Percentiles rank a stretch among this genome's conserved stretches.
Evolutionary conservation across 2,329 filamentous ascomycete species (phyloP).

Genomic region (Ophiostoma sp.): DNA sequence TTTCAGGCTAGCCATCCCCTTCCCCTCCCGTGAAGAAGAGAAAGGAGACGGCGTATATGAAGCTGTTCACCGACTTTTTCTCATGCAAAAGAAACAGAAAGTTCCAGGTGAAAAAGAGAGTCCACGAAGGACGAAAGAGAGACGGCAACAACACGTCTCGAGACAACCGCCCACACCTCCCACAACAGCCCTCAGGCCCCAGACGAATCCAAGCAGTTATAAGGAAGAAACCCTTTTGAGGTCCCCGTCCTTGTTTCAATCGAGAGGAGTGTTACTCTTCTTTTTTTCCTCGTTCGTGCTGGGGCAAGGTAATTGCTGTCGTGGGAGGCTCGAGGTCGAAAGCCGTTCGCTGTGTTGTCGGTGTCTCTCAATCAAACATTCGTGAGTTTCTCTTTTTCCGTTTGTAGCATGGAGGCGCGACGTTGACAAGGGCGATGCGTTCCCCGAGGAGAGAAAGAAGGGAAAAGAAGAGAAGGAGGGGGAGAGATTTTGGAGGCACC

Average conservation of each 20-base stretch:
- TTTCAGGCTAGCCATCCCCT: constrained; percentile 29
- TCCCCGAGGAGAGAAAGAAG: constrained; percentile 16
- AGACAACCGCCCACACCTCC: not conserved
- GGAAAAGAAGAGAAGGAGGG: not conserved
- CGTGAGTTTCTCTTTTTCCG: constrained; percentile 28
- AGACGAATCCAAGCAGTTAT: not conserved
- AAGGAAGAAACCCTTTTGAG: constrained; percentile 25
- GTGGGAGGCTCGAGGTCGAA: not conserved
- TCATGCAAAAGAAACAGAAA: constrained; percentile 28
- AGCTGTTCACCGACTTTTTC: constrained; percentile 35
- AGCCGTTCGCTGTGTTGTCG: not conserved
- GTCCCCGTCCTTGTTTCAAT: constrained; percentile 19
- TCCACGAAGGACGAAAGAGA: not conserved
- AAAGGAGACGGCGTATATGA: constrained; percentile 25
- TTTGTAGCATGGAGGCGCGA: constrained; percentile 33
- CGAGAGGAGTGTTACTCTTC: not conserved
- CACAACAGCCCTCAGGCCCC: not conserved
- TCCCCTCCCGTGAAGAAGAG: not conserved
- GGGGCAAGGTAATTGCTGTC: not conserved
- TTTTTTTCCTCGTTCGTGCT: not conserved
- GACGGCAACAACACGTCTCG: not conserved
- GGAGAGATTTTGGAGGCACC: not conserved
- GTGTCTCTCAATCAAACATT: not conserved
- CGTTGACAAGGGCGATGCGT: constrained; percentile 33
- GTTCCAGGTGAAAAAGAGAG: constrained; percentile 17